Percentiles rank a stretch among this genome's conserved stretches.
phyloP scores from a whole-genome alignment of 139 green algal species.

The Coelastrella sp. region DNA sequence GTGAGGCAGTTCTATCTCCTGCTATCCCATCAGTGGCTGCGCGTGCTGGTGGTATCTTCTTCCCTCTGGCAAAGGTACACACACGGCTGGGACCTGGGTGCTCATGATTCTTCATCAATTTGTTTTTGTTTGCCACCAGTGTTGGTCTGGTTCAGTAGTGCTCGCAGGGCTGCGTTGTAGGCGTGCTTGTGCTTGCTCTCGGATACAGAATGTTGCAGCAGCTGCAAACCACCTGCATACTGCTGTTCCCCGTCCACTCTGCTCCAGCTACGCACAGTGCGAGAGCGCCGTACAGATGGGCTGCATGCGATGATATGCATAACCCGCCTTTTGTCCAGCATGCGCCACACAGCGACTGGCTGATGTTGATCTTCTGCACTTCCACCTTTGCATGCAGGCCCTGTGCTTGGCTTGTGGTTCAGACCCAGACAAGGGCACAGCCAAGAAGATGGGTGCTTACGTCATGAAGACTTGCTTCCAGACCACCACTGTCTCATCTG shows the following conservation, averaged over 20 bases:
- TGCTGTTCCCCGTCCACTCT: not conserved
- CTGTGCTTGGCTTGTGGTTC: constrained; percentile 95
- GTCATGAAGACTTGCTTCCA: constrained; percentile 98
- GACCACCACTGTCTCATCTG: constrained; percentile 58
- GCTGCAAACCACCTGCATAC: not conserved
- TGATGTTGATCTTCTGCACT: too few species aligned
- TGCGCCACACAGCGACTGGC: too few species aligned
- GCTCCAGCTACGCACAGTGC: not conserved
- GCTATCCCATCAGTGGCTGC: constrained; percentile 98
- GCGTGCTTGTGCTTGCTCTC: too few species aligned
- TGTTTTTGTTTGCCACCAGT: too few species aligned
- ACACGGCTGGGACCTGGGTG: too few species aligned
- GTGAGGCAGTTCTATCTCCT: constrained; percentile 96
- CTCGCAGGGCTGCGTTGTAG: too few species aligned
- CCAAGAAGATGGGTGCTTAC: constrained; percentile 97
- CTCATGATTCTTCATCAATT: too few species aligned
- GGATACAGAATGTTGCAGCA: too few species aligned
- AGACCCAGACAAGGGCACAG: constrained; percentile 92
- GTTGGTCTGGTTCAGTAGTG: too few species aligned
- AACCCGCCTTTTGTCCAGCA: too few species aligned
- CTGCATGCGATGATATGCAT: too few species aligned
- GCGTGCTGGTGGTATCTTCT: constrained; percentile 96
- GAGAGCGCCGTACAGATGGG: too few species aligned
- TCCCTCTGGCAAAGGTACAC: constrained; percentile 93
- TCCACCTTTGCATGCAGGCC: constrained; percentile 57